Percentiles rank a stretch among this genome's conserved stretches.
Conservation (phyloP, 768 basidiomycete species). For the Podaxis sp. region DNA sequence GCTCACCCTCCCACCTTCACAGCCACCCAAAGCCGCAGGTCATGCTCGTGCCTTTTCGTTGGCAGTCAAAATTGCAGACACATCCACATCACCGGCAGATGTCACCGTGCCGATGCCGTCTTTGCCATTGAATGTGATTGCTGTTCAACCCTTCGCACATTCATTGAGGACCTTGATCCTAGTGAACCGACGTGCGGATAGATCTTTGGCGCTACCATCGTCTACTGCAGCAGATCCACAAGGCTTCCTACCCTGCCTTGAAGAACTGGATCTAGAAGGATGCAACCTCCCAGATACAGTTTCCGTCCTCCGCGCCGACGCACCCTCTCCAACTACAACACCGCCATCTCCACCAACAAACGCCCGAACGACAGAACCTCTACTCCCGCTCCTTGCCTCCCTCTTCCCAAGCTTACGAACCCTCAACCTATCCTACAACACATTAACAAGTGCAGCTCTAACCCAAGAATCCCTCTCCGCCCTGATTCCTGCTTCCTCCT, state of each 20-base stretch:
- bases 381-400: conserved; percentile 57
- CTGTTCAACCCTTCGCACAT: conserved; percentile 57
- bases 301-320: conserved; percentile 40
- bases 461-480: conserved; percentile 44
- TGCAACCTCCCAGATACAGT: conserved; percentile 67
- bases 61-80: conserved; percentile 29
- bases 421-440: conserved; percentile 78
- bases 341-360: conserved; percentile 32
- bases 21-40: conserved; percentile 45
- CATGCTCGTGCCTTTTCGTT: conserved; percentile 68
- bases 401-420: conserved; percentile 72
- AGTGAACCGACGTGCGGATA: conserved; percentile 65
- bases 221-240: conserved; percentile 27
- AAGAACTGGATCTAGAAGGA: conserved; percentile 74
- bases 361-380: conserved; percentile 45
- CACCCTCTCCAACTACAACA: conserved; percentile 24
- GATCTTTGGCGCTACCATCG: conserved; percentile 56
- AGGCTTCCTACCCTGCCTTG: conserved; percentile 59
- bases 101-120: conserved; percentile 65
- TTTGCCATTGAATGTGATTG: conserved; percentile 64
- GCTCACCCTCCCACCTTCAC: conserved; percentile 63
- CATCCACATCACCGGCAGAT: conserved; percentile 31
- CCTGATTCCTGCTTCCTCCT: conserved; percentile 49
- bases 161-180: conserved; percentile 60
- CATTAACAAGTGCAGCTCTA: conserved; percentile 54